A percentile compares a stretch with the other conserved stretches of the same genome.
Evolutionary conservation across 305 asterid species (phyloP).

Genomic region (Coffea humblotiana): DNA sequence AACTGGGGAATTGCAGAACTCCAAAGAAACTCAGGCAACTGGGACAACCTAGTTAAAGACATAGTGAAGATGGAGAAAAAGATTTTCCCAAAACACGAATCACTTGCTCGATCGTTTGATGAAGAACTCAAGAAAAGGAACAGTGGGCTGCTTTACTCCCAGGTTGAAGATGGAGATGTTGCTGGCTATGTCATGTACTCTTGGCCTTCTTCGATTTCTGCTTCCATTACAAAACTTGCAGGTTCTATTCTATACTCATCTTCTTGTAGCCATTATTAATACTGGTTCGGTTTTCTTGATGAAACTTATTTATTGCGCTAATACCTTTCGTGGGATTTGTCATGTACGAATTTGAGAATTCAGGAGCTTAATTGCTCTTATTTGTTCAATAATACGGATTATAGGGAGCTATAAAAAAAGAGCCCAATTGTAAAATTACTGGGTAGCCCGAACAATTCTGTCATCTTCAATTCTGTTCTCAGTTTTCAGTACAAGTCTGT

Average conservation of each 20-base stretch:
- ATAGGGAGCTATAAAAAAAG: not conserved
- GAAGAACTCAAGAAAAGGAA: conserved; percentile 67
- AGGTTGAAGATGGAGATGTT: conserved; percentile 54
- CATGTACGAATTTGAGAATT: not conserved
- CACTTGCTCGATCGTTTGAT: conserved; percentile 67
- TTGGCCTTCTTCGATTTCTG: conserved; percentile 80
- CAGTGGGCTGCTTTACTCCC: conserved; percentile 55
- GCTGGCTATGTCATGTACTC: conserved; percentile 82
- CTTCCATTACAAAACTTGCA: conserved; percentile 83
- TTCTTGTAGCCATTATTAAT: not conserved
- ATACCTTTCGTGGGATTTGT: not conserved
- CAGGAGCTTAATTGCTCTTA: not conserved
- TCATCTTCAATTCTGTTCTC: no score
- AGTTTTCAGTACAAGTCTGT: no score
- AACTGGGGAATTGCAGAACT: conserved; percentile 46
- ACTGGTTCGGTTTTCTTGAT: not conserved
- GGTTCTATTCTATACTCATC: conserved; percentile 29
- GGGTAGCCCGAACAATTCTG: no score
- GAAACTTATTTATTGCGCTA: not conserved
- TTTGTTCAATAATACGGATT: not conserved
- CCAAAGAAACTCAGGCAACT: conserved; percentile 44
- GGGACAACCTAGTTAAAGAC: conserved; percentile 53
- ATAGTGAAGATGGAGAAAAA: conserved; percentile 73
- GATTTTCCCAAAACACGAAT: conserved; percentile 86
- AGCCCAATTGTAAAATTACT: not conserved